Conservation (phyloP, 2,329 filamentous ascomycete species). For the Botrytis aclada region DNA sequence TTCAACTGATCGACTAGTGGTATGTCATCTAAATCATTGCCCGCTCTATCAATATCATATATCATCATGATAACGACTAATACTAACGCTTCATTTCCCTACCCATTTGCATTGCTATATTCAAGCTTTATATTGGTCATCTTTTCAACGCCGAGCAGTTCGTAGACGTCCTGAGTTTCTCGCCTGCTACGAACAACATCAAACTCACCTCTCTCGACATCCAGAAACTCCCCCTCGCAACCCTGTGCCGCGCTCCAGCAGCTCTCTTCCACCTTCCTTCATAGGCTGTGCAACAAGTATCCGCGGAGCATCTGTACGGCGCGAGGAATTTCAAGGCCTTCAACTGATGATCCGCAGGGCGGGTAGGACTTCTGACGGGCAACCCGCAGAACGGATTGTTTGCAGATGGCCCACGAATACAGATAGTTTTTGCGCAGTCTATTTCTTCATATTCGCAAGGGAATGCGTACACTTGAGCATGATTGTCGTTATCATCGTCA, state of each 20-base stretch:
- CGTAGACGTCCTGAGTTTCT: neutral
- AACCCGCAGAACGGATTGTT: neutral
- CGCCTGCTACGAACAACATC: too few species aligned
- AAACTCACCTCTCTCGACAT: too few species aligned
- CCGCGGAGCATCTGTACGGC: neutral
- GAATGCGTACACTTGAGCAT: neutral
- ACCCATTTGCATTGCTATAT: neutral
- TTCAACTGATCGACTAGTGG: neutral
- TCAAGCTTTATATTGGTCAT: neutral
- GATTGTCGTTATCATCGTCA: neutral
- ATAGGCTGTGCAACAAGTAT: neutral
- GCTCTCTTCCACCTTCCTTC: too few species aligned
- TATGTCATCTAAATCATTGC: neutral
- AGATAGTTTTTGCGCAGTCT: neutral
- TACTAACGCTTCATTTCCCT: too few species aligned
- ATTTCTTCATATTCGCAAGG: neutral
- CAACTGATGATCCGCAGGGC: neutral
- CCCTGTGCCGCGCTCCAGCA: too few species aligned
- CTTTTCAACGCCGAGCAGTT: too few species aligned
- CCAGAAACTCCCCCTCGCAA: too few species aligned
- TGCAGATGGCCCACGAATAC: neutral
- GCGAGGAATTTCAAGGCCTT: neutral
- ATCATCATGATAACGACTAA: neutral
- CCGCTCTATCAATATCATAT: neutral
- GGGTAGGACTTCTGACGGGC: neutral